Evolutionary conservation across 192 early-diverging fungal genomes (phyloP), one percentile per base, ranked within the genome.

Genomic region (Podila epigama): DNA sequence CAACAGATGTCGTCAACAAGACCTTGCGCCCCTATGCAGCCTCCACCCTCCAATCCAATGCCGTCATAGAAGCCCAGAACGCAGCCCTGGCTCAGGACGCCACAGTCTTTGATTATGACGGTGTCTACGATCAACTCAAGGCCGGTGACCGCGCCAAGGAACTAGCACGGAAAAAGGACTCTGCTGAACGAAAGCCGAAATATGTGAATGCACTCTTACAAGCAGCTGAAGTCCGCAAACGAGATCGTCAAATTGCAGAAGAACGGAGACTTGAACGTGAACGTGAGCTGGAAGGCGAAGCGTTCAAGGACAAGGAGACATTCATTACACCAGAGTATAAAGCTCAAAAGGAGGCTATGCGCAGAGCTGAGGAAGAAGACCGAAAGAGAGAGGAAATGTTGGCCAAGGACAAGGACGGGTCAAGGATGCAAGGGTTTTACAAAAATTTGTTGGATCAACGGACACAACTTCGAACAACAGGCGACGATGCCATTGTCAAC

Each of bases 91-190:
- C 86, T 33, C 84, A 92, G 68, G 92, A 94, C 65, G 72, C 92
- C 12, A 87, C 70, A 48, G 83, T 90, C 3, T 94, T 91, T 81
- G 92, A 93, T 60, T 94, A 94, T 67, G 92, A 94, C 66, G 90
- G 79, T 11, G 88, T 89, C 1, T 94, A 92, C 69, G 92, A 94
- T 51, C 83, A 86, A 52, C 68, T 93, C 33, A 93, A 93, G 59
- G 81, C 79, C 20, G 82, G 63, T 1, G 90, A 92, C 40, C 79
- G 68, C 13, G 75, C 82, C 0, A 73, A 84, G 61, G 81, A 83
- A 61, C 79, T 84, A 52, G 70, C 82, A 28, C 68, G 79, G 20
- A 88, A 90, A 36, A n/a, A 77, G 15, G 73, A 77, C 48, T 58
- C 70, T 5, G 36, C 33, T 10, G 62, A 75, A 16, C 69, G 69